A percentile compares a stretch with the other conserved stretches of the same genome.
These are phyloP conservation scores for Yarrowia bubula DNA, from an alignment of 805 yeast species.

Conservation along the genomic window DNA sequence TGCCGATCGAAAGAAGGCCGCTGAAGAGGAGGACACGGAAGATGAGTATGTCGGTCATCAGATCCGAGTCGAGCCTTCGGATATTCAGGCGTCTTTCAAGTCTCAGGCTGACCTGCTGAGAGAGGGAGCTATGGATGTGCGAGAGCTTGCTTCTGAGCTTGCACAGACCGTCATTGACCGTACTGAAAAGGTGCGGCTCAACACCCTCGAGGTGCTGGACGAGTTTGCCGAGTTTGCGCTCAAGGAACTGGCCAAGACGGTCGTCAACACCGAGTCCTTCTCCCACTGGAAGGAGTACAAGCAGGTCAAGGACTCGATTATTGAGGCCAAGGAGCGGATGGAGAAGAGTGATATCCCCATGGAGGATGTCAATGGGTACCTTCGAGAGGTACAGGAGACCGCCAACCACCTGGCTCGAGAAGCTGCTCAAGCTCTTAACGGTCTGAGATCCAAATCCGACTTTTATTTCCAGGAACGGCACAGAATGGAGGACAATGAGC, in stretches of 20 bases:
- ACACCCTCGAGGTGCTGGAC: constrained; percentile 49
- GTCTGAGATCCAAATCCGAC: constrained; percentile 33
- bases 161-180: constrained; percentile 32
- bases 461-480: constrained; percentile 32
- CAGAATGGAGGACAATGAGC: constrained; percentile 28
- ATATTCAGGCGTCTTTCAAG: constrained; percentile 31
- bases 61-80: constrained; percentile 28
- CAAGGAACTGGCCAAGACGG: constrained; percentile 42
- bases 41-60: constrained; percentile 8
- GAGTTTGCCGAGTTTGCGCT: constrained; percentile 49
- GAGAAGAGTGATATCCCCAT: constrained; percentile 41
- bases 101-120: constrained; percentile 33
- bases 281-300: constrained; percentile 46
- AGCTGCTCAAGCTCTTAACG: constrained; percentile 43
- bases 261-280: constrained; percentile 27
- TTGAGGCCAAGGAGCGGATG: constrained; percentile 44
- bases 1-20: constrained; percentile 5
- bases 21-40: constrained; percentile 8
- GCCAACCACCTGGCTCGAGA: constrained; percentile 45
- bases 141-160: constrained; percentile 30
- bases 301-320: constrained; percentile 44
- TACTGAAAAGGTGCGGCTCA: constrained; percentile 32
- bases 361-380: constrained; percentile 44
- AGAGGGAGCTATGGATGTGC: constrained; percentile 33
- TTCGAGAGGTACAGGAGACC: constrained; percentile 47